Percentiles rank a stretch among this genome's conserved stretches.
Conservation (phyloP, 179 eudicot genomes). For the Sideroxylon spinosum region DNA sequence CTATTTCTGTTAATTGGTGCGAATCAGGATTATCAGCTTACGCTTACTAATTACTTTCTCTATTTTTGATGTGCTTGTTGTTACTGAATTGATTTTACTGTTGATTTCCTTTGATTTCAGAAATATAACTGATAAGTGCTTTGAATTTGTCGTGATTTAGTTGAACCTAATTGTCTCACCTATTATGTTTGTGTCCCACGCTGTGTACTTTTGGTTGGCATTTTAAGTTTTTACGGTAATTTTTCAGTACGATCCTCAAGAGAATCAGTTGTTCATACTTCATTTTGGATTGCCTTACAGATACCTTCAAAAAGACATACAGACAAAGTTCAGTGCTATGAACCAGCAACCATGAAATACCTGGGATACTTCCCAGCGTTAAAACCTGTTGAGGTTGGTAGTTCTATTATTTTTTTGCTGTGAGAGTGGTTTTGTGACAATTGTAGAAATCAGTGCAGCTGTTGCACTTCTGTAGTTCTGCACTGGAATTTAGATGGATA, state of each 20-base stretch:
- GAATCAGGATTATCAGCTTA: background rate
- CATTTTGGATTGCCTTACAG: conserved; percentile 36
- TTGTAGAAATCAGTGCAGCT: background rate
- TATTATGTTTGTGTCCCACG: background rate
- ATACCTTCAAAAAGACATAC: conserved; percentile 88
- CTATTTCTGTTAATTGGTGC: background rate
- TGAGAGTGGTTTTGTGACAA: background rate
- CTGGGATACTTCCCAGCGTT: conserved; percentile 80
- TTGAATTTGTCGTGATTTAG: background rate
- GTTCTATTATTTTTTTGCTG: background rate
- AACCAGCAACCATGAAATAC: conserved; percentile 98
- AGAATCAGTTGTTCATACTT: conserved; percentile 6
- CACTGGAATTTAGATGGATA: background rate
- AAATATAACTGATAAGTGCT: background rate
- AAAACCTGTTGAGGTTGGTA: conserved; percentile 78
- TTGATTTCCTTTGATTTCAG: no score
- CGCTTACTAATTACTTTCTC: background rate
- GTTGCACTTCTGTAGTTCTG: background rate
- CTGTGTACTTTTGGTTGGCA: conserved; percentile 7
- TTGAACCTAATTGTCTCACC: background rate
- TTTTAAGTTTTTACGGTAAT: background rate
- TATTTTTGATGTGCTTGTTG: background rate
- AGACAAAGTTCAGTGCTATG: conserved; percentile 95
- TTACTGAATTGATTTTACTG: background rate
- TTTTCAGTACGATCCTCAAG: background rate